Evolutionary conservation across 108 stramenopile species (phyloP).

Genomic region (Nannochloropsis granulata): DNA sequence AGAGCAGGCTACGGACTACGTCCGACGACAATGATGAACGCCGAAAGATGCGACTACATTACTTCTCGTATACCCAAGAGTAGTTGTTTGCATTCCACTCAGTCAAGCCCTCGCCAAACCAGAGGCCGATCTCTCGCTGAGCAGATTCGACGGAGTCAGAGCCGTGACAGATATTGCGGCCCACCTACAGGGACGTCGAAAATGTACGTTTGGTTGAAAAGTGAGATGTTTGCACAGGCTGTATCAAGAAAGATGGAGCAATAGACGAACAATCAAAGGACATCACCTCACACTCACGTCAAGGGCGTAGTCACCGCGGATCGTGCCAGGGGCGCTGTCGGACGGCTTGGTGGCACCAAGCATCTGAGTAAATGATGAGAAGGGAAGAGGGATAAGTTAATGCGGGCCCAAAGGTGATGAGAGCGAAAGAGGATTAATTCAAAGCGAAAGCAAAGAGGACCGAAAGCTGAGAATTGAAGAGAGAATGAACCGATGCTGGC

Average conservation of each 20-base stretch:
- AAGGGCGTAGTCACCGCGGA: slow-evolving; percentile 95
- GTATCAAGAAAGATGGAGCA: neutral
- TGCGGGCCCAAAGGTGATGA: no score
- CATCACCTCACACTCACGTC: slow-evolving; percentile 17
- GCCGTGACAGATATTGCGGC: slow-evolving; percentile 67
- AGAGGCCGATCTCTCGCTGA: slow-evolving; percentile 80
- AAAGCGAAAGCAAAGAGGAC: neutral
- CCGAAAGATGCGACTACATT: no score
- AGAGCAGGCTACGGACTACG: no score
- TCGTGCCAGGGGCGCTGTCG: slow-evolving; percentile 85
- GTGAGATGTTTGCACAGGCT: neutral
- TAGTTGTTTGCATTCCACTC: slow-evolving; percentile 9
- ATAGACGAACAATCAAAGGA: no score
- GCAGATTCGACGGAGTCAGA: slow-evolving; percentile 89
- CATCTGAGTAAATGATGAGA: slow-evolving; percentile 39
- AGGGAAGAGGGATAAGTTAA: no score
- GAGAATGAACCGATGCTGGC: neutral
- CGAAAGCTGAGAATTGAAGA: neutral
- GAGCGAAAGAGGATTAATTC: neutral
- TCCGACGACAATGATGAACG: no score
- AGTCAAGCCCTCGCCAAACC: slow-evolving; percentile 53
- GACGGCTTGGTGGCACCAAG: slow-evolving; percentile 94
- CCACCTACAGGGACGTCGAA: neutral
- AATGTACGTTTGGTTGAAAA: neutral
- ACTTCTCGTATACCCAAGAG: slow-evolving; percentile 21